These are phyloP conservation scores for Metarhizium guizhouense DNA, from an alignment of 2,329 filamentous ascomycete genomes.

Conservation along the genomic window DNA sequence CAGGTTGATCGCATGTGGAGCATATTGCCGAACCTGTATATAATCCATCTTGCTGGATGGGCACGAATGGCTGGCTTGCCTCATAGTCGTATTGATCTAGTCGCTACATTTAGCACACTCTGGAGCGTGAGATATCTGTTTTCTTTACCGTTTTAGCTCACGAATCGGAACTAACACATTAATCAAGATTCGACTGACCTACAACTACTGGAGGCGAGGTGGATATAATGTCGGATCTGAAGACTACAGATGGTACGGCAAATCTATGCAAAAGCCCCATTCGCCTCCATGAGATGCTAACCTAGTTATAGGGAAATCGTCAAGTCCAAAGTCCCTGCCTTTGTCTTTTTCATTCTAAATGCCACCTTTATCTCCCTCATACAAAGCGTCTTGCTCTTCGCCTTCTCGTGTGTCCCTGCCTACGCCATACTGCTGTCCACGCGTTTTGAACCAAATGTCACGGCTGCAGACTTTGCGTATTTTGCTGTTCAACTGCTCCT, in stretches of 20 bases:
- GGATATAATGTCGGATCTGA: slow-evolving; percentile 84
- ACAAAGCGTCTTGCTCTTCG: slow-evolving; percentile 74
- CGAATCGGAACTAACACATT: not conserved
- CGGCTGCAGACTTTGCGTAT: slow-evolving; percentile 38
- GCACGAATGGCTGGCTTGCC: slow-evolving; percentile 65
- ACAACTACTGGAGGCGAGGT: slow-evolving; percentile 93
- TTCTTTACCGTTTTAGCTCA: not conserved
- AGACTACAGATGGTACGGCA: slow-evolving; percentile 73
- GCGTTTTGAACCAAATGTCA: slow-evolving; percentile 45
- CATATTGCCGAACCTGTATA: slow-evolving; percentile 77
- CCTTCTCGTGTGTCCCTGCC: slow-evolving; percentile 65
- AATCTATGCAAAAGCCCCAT: not conserved
- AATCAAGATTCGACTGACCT: slow-evolving; percentile 69
- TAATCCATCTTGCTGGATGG: slow-evolving; percentile 78
- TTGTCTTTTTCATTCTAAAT: slow-evolving; percentile 76
- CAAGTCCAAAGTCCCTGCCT: slow-evolving; percentile 51
- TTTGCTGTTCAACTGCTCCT: slow-evolving; percentile 38
- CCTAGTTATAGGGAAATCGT: slow-evolving; percentile 53
- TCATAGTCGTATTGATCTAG: slow-evolving; percentile 61
- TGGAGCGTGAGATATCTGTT: slow-evolving; percentile 63
- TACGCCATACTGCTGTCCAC: slow-evolving; percentile 74
- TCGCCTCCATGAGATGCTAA: not conserved
- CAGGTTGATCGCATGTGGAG: slow-evolving; percentile 93
- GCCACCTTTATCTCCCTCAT: slow-evolving; percentile 77
- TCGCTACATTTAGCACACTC: slow-evolving; percentile 58